These are phyloP conservation scores for Candida tropicalis DNA, from an alignment of 1,139 yeast species.

Conservation along the genomic window DNA sequence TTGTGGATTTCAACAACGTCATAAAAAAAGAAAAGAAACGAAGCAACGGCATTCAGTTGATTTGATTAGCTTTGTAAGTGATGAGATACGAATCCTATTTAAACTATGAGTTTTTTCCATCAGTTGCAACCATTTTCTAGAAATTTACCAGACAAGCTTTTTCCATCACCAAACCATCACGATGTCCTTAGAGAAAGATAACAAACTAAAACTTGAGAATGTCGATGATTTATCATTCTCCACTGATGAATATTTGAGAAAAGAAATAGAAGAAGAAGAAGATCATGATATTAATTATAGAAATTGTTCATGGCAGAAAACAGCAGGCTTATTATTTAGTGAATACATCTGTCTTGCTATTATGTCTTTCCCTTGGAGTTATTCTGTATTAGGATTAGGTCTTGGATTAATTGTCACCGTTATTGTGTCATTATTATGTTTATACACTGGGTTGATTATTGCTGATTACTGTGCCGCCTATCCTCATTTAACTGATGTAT, in stretches of 20 bases:
- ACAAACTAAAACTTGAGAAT: constrained; percentile 1
- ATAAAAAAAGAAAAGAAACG: not conserved
- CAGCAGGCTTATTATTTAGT: constrained; percentile 59
- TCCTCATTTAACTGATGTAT: constrained; percentile 54
- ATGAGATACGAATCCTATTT: not conserved
- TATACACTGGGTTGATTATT: constrained; percentile 57
- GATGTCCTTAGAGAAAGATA: not conserved
- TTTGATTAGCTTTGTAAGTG: too few relatives aligned
- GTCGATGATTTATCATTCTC: constrained; percentile 9
- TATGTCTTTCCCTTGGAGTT: constrained; percentile 68
- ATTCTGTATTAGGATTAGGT: constrained; percentile 58
- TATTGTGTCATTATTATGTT: constrained; percentile 50
- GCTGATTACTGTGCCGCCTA: constrained; percentile 57
- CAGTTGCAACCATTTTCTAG: not conserved
- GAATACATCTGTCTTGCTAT: constrained; percentile 66
- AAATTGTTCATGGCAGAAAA: constrained; percentile 58
- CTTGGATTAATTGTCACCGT: constrained; percentile 60
- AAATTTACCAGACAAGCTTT: too few relatives aligned
- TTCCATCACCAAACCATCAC: too few relatives aligned
- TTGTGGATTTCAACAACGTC: not conserved
- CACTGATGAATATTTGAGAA: constrained; percentile 15
- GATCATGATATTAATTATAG: constrained; percentile 44
- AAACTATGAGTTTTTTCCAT: not conserved
- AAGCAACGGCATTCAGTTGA: not conserved
- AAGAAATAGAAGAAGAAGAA: constrained; percentile 14